phyloP scores from a whole-genome alignment of 495 filamentous ascomycete genomes.

The Penicillium cosmopolitanum region DNA sequence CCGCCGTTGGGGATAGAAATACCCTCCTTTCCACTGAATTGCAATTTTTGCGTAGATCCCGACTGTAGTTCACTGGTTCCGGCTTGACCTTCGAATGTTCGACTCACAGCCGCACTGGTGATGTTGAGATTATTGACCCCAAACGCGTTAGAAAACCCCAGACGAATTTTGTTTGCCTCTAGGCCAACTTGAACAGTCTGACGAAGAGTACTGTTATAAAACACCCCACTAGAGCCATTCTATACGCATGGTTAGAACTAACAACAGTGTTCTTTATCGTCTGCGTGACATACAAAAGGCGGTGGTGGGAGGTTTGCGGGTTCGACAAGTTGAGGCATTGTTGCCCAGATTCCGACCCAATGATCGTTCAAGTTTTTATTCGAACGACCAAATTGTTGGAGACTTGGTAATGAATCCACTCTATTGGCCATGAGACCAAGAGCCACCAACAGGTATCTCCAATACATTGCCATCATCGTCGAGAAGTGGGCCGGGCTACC shows the following conservation, averaged over 20 bases:
- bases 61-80: slow-evolving; percentile 58
- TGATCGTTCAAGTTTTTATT: slow-evolving; percentile 29
- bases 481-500: not conserved
- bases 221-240: slow-evolving; percentile 21
- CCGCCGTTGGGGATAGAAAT: slow-evolving; percentile 61
- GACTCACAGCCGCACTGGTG: slow-evolving; percentile 59
- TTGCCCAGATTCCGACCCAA: slow-evolving; percentile 69
- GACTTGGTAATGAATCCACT: not conserved
- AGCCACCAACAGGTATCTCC: not conserved
- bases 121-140: slow-evolving; percentile 64
- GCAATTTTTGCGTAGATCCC: slow-evolving; percentile 51
- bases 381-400: not conserved
- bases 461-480: not conserved
- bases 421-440: not conserved
- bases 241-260: not conserved
- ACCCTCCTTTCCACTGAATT: slow-evolving; percentile 54
- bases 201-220: slow-evolving; percentile 63
- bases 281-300: slow-evolving; percentile 55
- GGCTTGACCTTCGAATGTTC: slow-evolving; percentile 51
- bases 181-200: slow-evolving; percentile 67
- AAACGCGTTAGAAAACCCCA: slow-evolving; percentile 72
- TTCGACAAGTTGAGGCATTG: slow-evolving; percentile 70
- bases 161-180: slow-evolving; percentile 50
- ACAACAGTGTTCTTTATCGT: not conserved
- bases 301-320: slow-evolving; percentile 61